A percentile compares a stretch with the other conserved stretches of the same genome.
phyloP scores from a whole-genome alignment of 371 early-diverging fungal species.

The Mucor circinelloides region DNA sequence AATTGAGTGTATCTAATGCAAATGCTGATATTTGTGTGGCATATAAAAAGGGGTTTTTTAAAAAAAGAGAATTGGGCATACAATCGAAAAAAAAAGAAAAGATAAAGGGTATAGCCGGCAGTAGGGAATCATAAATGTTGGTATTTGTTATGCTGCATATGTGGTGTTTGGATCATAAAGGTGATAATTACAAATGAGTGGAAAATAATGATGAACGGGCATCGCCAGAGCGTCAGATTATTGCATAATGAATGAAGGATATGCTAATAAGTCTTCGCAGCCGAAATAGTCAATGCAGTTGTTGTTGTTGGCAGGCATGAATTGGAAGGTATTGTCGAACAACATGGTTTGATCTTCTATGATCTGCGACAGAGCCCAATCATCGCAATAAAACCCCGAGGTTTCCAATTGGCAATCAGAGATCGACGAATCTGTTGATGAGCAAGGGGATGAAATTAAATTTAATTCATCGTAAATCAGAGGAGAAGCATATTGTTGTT shows the following conservation, averaged over 20 bases:
- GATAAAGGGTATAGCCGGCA: background rate
- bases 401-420: slow-evolving; percentile 8
- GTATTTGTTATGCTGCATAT: background rate
- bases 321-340: background rate
- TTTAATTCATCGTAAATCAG: slow-evolving; percentile 6
- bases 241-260: slow-evolving; percentile 1
- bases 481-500: background rate
- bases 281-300: background rate
- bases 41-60: background rate
- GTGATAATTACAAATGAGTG: background rate
- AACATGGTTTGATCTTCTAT: background rate
- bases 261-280: background rate
- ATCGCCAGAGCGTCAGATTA: background rate
- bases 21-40: background rate
- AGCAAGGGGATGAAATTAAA: slow-evolving; percentile 20
- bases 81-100: background rate
- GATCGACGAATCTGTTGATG: slow-evolving; percentile 18
- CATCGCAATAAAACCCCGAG: background rate
- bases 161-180: background rate
- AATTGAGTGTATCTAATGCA: background rate
- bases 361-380: slow-evolving; percentile 8
- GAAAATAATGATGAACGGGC: background rate
- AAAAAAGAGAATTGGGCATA: background rate
- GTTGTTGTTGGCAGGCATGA: background rate
- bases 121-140: background rate